These are phyloP conservation scores for Aspergillus viridinutans DNA, from an alignment of 2,329 filamentous ascomycete species.

Conservation along the genomic window DNA sequence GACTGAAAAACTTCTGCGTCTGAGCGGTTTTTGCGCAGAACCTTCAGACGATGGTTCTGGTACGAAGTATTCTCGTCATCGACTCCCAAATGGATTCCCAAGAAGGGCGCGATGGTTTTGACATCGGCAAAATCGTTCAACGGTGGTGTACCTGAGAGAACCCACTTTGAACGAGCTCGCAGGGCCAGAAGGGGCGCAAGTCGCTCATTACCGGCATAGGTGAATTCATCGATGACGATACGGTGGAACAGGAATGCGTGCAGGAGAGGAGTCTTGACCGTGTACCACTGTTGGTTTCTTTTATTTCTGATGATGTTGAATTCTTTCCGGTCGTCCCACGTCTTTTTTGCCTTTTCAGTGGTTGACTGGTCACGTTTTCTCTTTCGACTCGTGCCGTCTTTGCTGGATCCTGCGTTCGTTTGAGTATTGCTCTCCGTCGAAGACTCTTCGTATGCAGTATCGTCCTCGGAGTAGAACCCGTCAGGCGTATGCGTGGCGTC, in stretches of 20 bases:
- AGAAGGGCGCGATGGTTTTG: slow-evolving; percentile 54
- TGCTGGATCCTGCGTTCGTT: not conserved
- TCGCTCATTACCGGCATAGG: slow-evolving; percentile 48
- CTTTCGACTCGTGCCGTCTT: not conserved
- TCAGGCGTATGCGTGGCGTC: not conserved
- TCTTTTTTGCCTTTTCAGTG: slow-evolving; percentile 9
- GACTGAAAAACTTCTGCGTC: slow-evolving; percentile 55
- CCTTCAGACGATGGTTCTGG: slow-evolving; percentile 44
- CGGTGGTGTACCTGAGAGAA: slow-evolving; percentile 60
- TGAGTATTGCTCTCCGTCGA: not conserved
- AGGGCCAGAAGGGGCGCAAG: slow-evolving; percentile 44
- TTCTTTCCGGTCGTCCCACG: slow-evolving; percentile 17
- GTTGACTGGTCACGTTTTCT: slow-evolving; percentile 6
- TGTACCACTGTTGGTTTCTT: slow-evolving; percentile 17
- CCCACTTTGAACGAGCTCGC: slow-evolving; percentile 53
- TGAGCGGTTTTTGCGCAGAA: slow-evolving; percentile 20
- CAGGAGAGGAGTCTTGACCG: slow-evolving; percentile 40
- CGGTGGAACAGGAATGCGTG: slow-evolving; percentile 60
- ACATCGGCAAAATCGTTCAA: slow-evolving; percentile 57
- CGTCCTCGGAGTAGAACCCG: slow-evolving; percentile 1
- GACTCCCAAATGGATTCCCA: slow-evolving; percentile 53
- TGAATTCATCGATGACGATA: slow-evolving; percentile 62
- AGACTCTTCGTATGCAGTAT: slow-evolving; percentile 9
- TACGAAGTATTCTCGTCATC: slow-evolving; percentile 47
- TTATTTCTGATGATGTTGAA: slow-evolving; percentile 18